phyloP scores from a whole-genome alignment of 768 basidiomycete species.

The Suillus brevipes region DNA sequence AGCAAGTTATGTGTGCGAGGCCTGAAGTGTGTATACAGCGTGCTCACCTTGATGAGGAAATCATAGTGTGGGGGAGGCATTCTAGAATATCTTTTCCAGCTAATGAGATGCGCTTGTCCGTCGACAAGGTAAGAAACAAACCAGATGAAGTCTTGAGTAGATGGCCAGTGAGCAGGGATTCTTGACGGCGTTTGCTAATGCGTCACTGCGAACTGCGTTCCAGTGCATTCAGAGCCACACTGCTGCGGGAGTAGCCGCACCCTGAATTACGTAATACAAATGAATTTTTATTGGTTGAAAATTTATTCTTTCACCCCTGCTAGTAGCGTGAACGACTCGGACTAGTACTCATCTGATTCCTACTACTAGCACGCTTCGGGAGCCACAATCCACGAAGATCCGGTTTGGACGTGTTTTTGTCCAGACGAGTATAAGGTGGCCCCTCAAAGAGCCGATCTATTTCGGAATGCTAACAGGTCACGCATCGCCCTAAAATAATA shows the following conservation, averaged over 20 bases:
- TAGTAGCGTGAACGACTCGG: neutral
- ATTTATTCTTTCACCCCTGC: neutral
- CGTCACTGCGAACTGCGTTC: neutral
- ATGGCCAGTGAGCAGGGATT: slow-evolving; percentile 1
- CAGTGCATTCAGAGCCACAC: slow-evolving; percentile 6
- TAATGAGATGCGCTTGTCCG: neutral
- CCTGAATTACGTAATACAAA: neutral
- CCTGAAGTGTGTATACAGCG: slow-evolving; percentile 2
- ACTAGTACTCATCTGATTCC: neutral
- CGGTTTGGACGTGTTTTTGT: neutral
- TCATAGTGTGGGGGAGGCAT: slow-evolving; percentile 97
- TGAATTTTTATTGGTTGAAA: neutral
- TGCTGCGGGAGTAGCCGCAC: neutral
- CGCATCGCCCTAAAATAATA: too few relatives aligned
- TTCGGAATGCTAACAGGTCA: too few relatives aligned
- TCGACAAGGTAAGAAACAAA: neutral
- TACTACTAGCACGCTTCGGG: neutral
- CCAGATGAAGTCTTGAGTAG: slow-evolving; percentile 1
- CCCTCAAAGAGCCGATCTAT: too few relatives aligned
- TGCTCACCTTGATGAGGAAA: slow-evolving; percentile 86
- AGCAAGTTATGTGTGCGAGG: slow-evolving; percentile 12
- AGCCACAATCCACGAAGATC: neutral
- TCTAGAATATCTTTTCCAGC: slow-evolving; percentile 12
- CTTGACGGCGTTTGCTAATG: slow-evolving; percentile 1
- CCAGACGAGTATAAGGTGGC: too few relatives aligned